A percentile compares a stretch with the other conserved stretches of the same genome.
Evolutionary conservation across 257 asterid genomes (phyloP).

Genomic region (Solanum virginianum): DNA sequence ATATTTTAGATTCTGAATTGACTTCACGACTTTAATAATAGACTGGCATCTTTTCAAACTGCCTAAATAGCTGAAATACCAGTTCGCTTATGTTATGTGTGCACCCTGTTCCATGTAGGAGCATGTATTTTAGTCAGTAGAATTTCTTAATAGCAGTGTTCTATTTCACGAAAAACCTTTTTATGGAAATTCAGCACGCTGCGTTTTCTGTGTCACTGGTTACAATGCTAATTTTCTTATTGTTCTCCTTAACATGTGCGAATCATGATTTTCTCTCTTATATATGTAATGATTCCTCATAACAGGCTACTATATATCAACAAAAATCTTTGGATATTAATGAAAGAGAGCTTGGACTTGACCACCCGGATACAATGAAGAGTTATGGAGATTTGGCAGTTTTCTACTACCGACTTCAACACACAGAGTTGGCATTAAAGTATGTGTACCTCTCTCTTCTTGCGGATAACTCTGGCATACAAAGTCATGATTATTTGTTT

Average conservation of each 20-base stretch:
- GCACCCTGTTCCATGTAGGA: neutral
- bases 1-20: neutral
- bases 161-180: neutral
- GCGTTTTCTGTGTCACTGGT: neutral
- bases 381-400: conserved; percentile 98
- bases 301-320: conserved; percentile 89
- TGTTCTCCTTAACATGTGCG: neutral
- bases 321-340: conserved; percentile 96
- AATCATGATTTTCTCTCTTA: neutral
- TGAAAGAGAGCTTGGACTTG: conserved; percentile 98
- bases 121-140: neutral
- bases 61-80: neutral
- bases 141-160: neutral
- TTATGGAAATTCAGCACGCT: neutral
- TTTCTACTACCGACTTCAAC: conserved; percentile 97
- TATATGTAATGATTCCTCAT: neutral
- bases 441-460: conserved; percentile 20
- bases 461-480: neutral
- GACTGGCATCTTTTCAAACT: neutral
- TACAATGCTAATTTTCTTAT: neutral
- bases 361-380: conserved; percentile 99
- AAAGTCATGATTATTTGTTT: neutral
- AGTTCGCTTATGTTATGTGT: neutral
- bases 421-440: conserved; percentile 92
- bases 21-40: neutral